phyloP scores from a whole-genome alignment of 352 stramenopile species.

The Phytophthora syringae region DNA sequence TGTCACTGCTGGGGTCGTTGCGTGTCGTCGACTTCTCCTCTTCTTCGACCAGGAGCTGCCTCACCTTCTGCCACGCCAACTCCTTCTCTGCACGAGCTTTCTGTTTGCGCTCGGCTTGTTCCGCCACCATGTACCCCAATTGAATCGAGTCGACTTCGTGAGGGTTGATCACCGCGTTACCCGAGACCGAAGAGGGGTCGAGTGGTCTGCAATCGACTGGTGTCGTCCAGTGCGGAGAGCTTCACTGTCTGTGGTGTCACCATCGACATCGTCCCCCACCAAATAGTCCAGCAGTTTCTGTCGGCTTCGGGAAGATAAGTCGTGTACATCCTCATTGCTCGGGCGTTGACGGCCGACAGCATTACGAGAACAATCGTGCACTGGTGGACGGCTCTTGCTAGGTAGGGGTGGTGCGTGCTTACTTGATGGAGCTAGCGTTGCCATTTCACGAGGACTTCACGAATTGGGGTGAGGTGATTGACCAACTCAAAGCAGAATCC shows the following conservation, averaged over 20 bases:
- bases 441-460: slow-evolving; percentile 8
- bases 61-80: slow-evolving; percentile 46
- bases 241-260: slow-evolving; percentile 25
- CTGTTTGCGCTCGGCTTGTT: slow-evolving; percentile 52
- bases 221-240: slow-evolving; percentile 29
- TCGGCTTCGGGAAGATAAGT: slow-evolving; percentile 34
- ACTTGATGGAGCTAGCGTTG: slow-evolving; percentile 5
- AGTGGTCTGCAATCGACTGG: slow-evolving; percentile 34
- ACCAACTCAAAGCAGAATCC: slow-evolving; percentile 20
- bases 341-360: slow-evolving; percentile 16
- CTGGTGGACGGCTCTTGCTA: slow-evolving; percentile 11
- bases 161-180: slow-evolving; percentile 53
- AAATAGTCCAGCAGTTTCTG: slow-evolving; percentile 73
- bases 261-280: slow-evolving; percentile 51
- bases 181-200: slow-evolving; percentile 39
- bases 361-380: slow-evolving; percentile 4
- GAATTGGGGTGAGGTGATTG: slow-evolving; percentile 2
- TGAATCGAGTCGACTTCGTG: slow-evolving; percentile 45
- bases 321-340: slow-evolving; percentile 38
- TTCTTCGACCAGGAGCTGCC: slow-evolving; percentile 49
- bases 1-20: not conserved
- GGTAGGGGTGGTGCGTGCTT: not conserved
- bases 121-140: slow-evolving; percentile 43
- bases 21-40: slow-evolving; percentile 19
- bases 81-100: slow-evolving; percentile 51